Conservation (phyloP, 345 rosid species). For the Acer saccharum region DNA sequence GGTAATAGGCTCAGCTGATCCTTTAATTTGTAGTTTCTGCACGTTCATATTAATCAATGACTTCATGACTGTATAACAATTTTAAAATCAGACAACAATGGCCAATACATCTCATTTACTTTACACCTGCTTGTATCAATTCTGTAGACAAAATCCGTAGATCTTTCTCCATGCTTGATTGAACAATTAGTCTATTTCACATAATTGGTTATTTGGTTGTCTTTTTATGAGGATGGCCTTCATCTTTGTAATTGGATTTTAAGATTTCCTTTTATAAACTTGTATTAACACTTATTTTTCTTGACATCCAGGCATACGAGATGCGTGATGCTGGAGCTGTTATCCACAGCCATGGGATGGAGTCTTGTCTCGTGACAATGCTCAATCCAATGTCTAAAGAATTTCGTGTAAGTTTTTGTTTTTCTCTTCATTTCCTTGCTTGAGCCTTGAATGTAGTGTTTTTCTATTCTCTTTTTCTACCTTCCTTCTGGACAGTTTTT, state of each 20-base stretch:
- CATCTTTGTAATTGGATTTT: not conserved
- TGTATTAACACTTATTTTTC: not conserved
- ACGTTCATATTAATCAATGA: not conserved
- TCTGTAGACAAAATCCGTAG: not conserved
- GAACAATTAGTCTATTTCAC: not conserved
- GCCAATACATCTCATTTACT: constrained; percentile 4
- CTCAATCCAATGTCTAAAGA: constrained; percentile 80
- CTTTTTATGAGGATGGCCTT: not conserved
- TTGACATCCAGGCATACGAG: constrained; percentile 65
- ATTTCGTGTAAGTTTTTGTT: constrained; percentile 62
- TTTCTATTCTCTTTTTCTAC: not conserved
- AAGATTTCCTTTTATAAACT: constrained; percentile 1
- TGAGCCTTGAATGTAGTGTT: not conserved
- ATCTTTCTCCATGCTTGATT: constrained; percentile 7
- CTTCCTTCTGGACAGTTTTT: not conserved
- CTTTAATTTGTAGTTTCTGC: not conserved
- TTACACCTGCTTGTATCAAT: not conserved
- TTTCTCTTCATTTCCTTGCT: not conserved
- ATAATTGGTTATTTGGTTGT: not conserved
- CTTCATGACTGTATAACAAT: not conserved
- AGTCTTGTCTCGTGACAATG: constrained; percentile 96
- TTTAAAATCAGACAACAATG: not conserved
- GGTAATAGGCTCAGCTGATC: not conserved
- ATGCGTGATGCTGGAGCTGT: constrained; percentile 96
- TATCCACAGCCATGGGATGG: constrained; percentile 97